Conservation (phyloP, 75 land plant genomes). For the Adiantum capillusveneris region DNA sequence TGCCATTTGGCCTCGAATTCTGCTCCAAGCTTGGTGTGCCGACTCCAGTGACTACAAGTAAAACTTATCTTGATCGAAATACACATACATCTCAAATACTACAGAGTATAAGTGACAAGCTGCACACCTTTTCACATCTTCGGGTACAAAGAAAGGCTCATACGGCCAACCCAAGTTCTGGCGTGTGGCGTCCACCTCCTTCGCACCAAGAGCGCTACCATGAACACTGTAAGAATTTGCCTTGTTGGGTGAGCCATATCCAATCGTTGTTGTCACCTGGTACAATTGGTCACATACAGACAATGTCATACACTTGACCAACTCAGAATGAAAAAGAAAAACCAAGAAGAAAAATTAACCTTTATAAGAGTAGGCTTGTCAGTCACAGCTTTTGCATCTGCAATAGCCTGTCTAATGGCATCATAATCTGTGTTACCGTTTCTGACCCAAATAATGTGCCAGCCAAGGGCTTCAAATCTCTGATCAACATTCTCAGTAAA, state of each 20-base stretch:
- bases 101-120: neutral
- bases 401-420: conserved; percentile 59
- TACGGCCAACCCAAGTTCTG: conserved; percentile 27
- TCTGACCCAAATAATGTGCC: conserved; percentile 99
- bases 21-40: conserved; percentile 64
- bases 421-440: conserved; percentile 91
- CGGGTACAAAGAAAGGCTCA: conserved; percentile 26
- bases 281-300: neutral
- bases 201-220: conserved; percentile 31
- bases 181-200: conserved; percentile 34
- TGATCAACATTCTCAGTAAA: conserved; percentile 80
- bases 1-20: conserved; percentile 96
- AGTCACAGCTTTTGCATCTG: conserved; percentile 65
- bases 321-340: neutral
- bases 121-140: conserved; percentile 21
- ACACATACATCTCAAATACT: neutral
- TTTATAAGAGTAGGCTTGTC: conserved; percentile 97
- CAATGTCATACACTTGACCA: too few species aligned
- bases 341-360: too few species aligned
- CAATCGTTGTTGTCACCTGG: conserved; percentile 23
- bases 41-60: conserved; percentile 82
- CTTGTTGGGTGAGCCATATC: conserved; percentile 38
- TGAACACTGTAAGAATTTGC: conserved; percentile 32
- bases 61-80: neutral
- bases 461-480: conserved; percentile 87